Conservation (phyloP, 1,284 basidiomycete genomes). For the Cryptococcus sp. region DNA sequence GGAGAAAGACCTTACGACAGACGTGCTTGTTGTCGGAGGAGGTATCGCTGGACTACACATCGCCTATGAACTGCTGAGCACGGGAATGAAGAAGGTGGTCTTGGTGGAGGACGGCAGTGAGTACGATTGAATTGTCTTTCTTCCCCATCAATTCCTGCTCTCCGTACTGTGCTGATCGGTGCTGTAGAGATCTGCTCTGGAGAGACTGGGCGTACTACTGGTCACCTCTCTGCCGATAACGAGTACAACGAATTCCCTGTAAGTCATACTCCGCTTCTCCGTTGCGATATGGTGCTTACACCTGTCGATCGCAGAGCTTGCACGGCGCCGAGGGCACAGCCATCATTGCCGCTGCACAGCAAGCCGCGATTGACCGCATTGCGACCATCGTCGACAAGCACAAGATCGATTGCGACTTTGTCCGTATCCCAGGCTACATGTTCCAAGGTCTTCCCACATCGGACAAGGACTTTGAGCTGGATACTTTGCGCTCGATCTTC, state of each 20-base stretch:
- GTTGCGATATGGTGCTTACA: neutral
- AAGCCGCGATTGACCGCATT: constrained; percentile 28
- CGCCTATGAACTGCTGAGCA: constrained; percentile 23
- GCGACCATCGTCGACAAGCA: constrained; percentile 25
- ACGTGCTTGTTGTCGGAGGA: constrained; percentile 28
- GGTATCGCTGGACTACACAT: constrained; percentile 30
- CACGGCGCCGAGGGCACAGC: constrained; percentile 24
- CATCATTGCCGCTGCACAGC: constrained; percentile 24
- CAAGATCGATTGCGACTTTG: constrained; percentile 28
- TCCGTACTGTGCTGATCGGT: neutral
- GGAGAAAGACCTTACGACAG: constrained; percentile 13
- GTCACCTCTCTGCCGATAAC: constrained; percentile 28
- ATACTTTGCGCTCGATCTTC: constrained; percentile 21
- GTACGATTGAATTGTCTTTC: neutral
- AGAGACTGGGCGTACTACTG: constrained; percentile 28
- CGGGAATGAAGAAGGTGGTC: constrained; percentile 23
- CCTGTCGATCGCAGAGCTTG: constrained; percentile 11
- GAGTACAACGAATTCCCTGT: constrained; percentile 29
- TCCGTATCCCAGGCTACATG: constrained; percentile 26
- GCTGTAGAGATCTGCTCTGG: constrained; percentile 26
- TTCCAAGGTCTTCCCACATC: constrained; percentile 22
- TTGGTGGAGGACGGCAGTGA: constrained; percentile 31
- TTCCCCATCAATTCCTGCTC: neutral
- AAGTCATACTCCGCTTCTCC: neutral
- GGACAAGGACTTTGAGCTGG: constrained; percentile 14